These are phyloP conservation scores for Nothophaeocryptopus gaeumannii DNA, from an alignment of 2,329 filamentous ascomycete species.

Conservation along the genomic window DNA sequence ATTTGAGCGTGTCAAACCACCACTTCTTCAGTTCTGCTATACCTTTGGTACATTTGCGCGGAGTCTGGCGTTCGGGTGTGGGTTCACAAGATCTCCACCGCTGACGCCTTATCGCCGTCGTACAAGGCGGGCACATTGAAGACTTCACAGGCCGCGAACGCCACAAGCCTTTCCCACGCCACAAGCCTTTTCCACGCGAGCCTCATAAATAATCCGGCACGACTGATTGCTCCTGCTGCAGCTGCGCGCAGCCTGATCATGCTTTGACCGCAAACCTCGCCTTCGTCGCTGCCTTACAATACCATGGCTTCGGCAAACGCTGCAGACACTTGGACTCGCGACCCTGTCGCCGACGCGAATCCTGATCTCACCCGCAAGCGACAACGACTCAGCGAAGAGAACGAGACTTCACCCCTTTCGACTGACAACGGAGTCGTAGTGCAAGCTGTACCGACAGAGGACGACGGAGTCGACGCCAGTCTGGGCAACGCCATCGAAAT, in stretches of 20 bases:
- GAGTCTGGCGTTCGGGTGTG: too few species aligned
- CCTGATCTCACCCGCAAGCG: constrained; percentile 47
- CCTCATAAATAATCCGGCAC: too few species aligned
- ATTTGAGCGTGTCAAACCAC: too few species aligned
- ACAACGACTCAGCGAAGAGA: constrained; percentile 42
- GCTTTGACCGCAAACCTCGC: constrained; percentile 3
- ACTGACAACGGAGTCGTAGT: constrained; percentile 24
- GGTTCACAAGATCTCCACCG: too few species aligned
- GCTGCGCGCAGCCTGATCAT: constrained; percentile 1
- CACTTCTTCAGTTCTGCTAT: too few species aligned
- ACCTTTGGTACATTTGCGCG: too few species aligned
- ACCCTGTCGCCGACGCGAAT: constrained; percentile 46
- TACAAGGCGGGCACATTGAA: too few species aligned
- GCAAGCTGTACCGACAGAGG: constrained; percentile 36
- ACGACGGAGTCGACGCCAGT: constrained; percentile 40
- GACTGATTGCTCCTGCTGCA: constrained; percentile 6
- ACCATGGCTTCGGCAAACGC: constrained; percentile 25
- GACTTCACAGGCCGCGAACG: too few species aligned
- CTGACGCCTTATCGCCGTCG: too few species aligned
- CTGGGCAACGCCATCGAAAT: constrained; percentile 41
- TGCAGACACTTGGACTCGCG: constrained; percentile 31
- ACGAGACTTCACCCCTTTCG: constrained; percentile 26
- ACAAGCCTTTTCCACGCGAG: too few species aligned
- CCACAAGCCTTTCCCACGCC: too few species aligned
- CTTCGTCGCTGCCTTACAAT: background rate